These are phyloP conservation scores for Podaxis carcinomalis DNA, from an alignment of 768 basidiomycete species.

Conservation along the genomic window DNA sequence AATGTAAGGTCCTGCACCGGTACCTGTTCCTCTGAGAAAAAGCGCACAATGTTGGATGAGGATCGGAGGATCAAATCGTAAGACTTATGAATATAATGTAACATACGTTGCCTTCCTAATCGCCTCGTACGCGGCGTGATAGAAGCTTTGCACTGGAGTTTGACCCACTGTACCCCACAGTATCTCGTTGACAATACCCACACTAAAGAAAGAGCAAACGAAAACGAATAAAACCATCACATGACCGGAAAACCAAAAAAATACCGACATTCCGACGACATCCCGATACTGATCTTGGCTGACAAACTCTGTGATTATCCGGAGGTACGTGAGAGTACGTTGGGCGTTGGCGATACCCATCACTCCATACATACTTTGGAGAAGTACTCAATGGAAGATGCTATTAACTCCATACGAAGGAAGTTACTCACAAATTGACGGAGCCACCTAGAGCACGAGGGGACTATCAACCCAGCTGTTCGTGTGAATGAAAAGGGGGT, in stretches of 20 bases:
- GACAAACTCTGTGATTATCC: slow-evolving; percentile 81
- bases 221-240: slow-evolving; percentile 6
- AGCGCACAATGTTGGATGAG: slow-evolving; percentile 5
- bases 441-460: slow-evolving; percentile 36
- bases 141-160: slow-evolving; percentile 36
- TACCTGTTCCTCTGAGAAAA: slow-evolving; percentile 55
- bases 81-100: slow-evolving; percentile 4
- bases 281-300: slow-evolving; percentile 72
- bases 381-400: slow-evolving; percentile 5
- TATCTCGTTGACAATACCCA: slow-evolving; percentile 66
- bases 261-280: slow-evolving; percentile 59
- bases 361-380: slow-evolving; percentile 57
- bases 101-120: slow-evolving; percentile 40
- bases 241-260: neutral
- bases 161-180: slow-evolving; percentile 55
- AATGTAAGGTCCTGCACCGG: slow-evolving; percentile 50
- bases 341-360: slow-evolving; percentile 93
- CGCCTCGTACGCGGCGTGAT: slow-evolving; percentile 40
- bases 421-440: slow-evolving; percentile 54
- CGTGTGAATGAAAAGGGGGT: slow-evolving; percentile 12
- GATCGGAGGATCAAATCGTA: neutral
- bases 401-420: slow-evolving; percentile 4
- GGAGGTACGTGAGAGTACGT: slow-evolving; percentile 76
- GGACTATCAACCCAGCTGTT: slow-evolving; percentile 7
- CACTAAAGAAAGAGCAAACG: slow-evolving; percentile 19